Conservation (phyloP, 208 protist genomes). For the Leishmania mexicana region DNA sequence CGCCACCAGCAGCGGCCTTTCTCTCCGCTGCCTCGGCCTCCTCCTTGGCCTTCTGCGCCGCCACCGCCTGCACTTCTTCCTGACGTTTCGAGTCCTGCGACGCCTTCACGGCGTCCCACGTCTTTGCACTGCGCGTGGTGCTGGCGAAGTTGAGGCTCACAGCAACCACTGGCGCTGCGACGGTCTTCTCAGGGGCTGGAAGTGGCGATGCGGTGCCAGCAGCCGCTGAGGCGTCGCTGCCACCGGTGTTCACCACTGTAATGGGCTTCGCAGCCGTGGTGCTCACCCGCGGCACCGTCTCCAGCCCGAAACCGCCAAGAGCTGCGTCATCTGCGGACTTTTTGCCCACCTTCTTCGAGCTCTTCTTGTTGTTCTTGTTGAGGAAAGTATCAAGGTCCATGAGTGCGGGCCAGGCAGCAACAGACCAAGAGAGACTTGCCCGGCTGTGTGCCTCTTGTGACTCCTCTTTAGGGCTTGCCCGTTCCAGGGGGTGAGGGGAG, state of each 20-base stretch:
- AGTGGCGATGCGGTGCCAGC: background rate
- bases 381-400: constrained; percentile 75
- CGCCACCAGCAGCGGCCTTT: constrained; percentile 1
- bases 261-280: constrained; percentile 3
- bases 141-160: constrained; percentile 27
- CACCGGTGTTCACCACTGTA: background rate
- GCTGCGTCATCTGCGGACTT: constrained; percentile 49
- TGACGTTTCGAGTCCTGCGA: constrained; percentile 21
- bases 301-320: constrained; percentile 45
- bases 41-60: constrained; percentile 24
- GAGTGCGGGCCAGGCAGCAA: background rate
- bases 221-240: background rate
- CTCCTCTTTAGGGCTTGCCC: background rate
- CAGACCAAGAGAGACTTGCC: background rate
- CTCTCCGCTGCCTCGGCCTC: constrained; percentile 17
- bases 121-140: constrained; percentile 46
- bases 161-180: constrained; percentile 13
- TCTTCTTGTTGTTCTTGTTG: constrained; percentile 73
- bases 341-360: constrained; percentile 56
- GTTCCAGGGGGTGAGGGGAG: background rate
- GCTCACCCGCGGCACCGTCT: constrained; percentile 31
- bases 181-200: constrained; percentile 14
- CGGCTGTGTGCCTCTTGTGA: background rate
- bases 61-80: constrained; percentile 16
- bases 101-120: constrained; percentile 49